Evolutionary conservation across 176 grass and related monocot species (phyloP).

Genomic region (Aegilops umbellulata): DNA sequence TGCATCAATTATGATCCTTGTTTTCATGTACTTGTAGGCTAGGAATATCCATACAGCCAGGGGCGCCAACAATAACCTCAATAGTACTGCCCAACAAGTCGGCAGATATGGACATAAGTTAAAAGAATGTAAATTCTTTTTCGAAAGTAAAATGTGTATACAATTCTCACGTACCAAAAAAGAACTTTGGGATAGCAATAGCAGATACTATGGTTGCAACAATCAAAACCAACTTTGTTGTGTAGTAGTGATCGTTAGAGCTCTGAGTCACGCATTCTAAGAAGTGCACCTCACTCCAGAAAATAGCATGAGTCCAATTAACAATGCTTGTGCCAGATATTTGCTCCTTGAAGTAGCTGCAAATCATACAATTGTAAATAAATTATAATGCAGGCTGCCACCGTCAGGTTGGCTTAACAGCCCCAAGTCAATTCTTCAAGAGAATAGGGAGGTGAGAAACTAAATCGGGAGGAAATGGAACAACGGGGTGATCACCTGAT

Average conservation of each 20-base stretch:
- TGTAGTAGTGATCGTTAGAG: not conserved
- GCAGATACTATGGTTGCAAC: not conserved
- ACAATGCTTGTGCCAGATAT: not conserved
- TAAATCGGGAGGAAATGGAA: not conserved
- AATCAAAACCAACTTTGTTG: not conserved
- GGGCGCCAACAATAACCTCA: not conserved
- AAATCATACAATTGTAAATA: not conserved
- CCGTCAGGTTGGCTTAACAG: too few species aligned
- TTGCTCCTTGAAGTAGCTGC: not conserved
- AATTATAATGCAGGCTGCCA: not conserved
- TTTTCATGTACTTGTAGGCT: not conserved
- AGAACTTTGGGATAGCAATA: not conserved
- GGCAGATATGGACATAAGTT: not conserved
- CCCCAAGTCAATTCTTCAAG: too few species aligned
- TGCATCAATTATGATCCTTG: not conserved
- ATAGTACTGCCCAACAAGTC: not conserved
- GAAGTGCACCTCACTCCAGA: not conserved
- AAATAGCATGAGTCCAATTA: not conserved
- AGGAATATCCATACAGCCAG: not conserved
- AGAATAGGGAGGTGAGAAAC: too few species aligned
- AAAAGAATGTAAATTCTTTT: not conserved
- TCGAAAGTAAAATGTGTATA: not conserved
- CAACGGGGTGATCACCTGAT: not conserved
- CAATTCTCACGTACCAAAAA: not conserved
- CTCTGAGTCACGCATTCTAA: not conserved